Evolutionary conservation across 192 early-diverging fungal species (phyloP), one percentile per base, ranked within the genome.

Genomic region (Borealophlyctis nickersoniae): DNA sequence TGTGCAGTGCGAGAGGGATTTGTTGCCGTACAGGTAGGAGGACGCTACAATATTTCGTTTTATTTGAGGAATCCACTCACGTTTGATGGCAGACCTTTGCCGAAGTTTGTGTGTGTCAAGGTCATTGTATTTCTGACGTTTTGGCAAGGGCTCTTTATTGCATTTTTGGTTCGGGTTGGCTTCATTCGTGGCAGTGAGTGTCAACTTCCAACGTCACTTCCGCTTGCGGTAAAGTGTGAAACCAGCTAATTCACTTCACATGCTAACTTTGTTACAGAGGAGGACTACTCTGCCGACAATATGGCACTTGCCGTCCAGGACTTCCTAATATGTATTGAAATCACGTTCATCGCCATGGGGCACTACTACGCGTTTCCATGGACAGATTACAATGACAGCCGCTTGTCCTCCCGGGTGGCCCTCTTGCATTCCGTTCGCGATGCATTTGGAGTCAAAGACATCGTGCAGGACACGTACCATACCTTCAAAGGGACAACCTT

Each of bases 91-190:
- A 91, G 90, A 49, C 95, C 95, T 16, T 64, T 98, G 52, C 92
- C 95, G 32, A 98, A 98, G 73, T 98, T 98, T 52, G 75, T 96
- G 33, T 92, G 89, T 63, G 85, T 98, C 65, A 98, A 98, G 74
- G 88, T 89, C 3, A 88, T 95, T 24, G 87, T 98, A 51, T 96
- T 96, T 68, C 90, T 98, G 66, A 91, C 92, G 0, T 98, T 91
- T 72, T 98, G 93, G 91, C 93, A 95, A 75, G 91, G 34, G 64
- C 57, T 98, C 36, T 78, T 84, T 5, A 82, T 98, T 39, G 86
- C 95, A 19, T 79, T 98, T 22, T 62, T 98, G 36, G 88, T 92
- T 1, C 81, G 84, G 19, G 69, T 83, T 0, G 91, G 91, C 4
- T 58, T 89, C 27, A 90, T 98, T 60, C 78, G 76, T 51, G 84